These are phyloP conservation scores for Stephania cephalantha DNA, from an alignment of 164 flowering plant genomes.

Conservation along the genomic window DNA sequence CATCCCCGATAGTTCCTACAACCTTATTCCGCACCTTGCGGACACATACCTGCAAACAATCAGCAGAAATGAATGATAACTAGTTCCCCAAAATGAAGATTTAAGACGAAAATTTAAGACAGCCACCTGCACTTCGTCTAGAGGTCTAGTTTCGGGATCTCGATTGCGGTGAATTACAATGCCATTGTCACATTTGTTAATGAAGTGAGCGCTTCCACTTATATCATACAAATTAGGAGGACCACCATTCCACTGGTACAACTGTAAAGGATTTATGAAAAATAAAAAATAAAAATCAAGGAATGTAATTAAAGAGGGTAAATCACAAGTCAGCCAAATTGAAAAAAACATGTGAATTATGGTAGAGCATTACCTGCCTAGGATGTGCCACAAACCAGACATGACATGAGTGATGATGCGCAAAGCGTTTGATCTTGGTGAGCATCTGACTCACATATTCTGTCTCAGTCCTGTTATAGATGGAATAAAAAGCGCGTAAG, in stretches of 20 bases:
- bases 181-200: constrained; percentile 98
- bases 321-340: not conserved
- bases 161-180: constrained; percentile 94
- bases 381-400: constrained; percentile 99
- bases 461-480: constrained; percentile 77
- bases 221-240: constrained; percentile 95
- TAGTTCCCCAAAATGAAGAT: not conserved
- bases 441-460: constrained; percentile 99
- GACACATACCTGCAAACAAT: constrained; percentile 63
- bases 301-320: not conserved
- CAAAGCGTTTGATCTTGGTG: constrained; percentile 81
- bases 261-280: constrained; percentile 33
- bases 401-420: constrained; percentile 92
- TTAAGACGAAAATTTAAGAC: not conserved
- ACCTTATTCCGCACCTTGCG: constrained; percentile 92
- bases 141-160: constrained; percentile 64
- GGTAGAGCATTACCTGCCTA: constrained; percentile 55
- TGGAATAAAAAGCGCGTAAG: not conserved
- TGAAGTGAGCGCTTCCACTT: constrained; percentile 99
- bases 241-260: constrained; percentile 79
- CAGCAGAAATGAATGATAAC: not conserved
- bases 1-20: constrained; percentile 77
- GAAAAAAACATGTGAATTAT: not conserved
- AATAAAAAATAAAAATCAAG: not conserved
- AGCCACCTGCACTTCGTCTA: constrained; percentile 78